Evolutionary conservation across 495 filamentous ascomycete genomes (phyloP), one percentile per base, ranked within the genome.

Genomic region (Annulohypoxylon maeteangense): DNA sequence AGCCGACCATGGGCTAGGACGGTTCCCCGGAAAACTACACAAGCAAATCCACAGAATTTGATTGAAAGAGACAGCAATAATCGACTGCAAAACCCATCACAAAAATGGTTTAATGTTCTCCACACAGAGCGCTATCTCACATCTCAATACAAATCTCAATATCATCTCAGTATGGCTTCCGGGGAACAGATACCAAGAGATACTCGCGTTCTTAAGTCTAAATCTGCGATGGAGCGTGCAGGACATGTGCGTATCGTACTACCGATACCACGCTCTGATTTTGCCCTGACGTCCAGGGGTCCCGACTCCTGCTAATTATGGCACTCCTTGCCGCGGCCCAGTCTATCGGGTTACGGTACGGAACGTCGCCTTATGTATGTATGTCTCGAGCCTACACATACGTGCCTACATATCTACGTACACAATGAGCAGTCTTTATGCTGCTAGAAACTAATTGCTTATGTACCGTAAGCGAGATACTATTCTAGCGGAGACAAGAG

Each of bases 291-390:
- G 20, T 53, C 29, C 34, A 50, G 45, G 54, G 70, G 45, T 48
- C 54, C 54, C 51, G 48, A 56, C 32, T 57, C 50, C 54, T 71
- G 63, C 75, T 77, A 75, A 75, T 74, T 74, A 74, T 77, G 75
- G 73, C 62, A 66, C 58, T 71, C 70, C 66, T 64, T 57, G 64
- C 68, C 75, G 65, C 72, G 69, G 75, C 70, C 75, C 75, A 75
- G 67, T 65, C 70, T 63, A 61, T 55, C 73, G 73, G 75, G 68
- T 75, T 67, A 62, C 58, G 25, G 34, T 70, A 62, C 20, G 44
- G 38, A 36, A 61, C 44, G 50, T 56, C 70, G 65, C 68, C 68
- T 70, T 70, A 58, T 74, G 63, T 70, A 57, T 74, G 62, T 70
- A 58, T 74, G 63, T 59, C 59, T 59, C 48, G 45, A 56, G 60